Evolutionary conservation across 1,284 basidiomycete genomes (phyloP), one percentile per base, ranked within the genome.

Genomic region (Fomitopsis schrenkii): DNA sequence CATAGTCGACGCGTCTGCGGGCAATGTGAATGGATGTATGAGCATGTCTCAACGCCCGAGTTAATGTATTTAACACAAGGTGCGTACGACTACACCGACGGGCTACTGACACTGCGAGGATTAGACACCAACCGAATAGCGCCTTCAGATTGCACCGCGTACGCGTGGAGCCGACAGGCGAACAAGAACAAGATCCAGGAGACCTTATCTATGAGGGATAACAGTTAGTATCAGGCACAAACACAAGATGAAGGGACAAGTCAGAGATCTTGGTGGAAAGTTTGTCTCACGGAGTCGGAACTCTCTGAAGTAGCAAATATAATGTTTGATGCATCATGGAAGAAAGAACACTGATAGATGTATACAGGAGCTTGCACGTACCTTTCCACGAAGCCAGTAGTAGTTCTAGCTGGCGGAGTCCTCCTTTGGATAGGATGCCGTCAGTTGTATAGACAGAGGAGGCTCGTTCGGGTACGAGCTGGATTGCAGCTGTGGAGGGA

Each of bases 251-350:
- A 4, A 36, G 33, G 22, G 60, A 46, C 55, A 35, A 44, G 36
- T 88, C 83, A 89, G 87, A 83, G 85, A 87, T 86, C 83, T 87
- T 90, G 88, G 88, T 91, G 87, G 83, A 81, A 72, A 79, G 73
- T 74, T 79, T 71, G 81, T 90, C 86, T 90, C 89, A 90, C 85
- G 68, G 87, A 82, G 80, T 70, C 30, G 19, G 69, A 64, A 68
- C 81, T 83, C 87, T 90, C 88, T 88, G 86, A 88, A 92, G 89
- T 91, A 91, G 88, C 88, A 91, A 91, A 91, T 87, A 90, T 85
- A 40, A 77, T 74, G 57, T 57, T 22, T 58, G 59, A 80, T 77
- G 68, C 81, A 83, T 82, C 82, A 83, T 75, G 57, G 41, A 36
- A 40, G 33, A 53, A 15, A 8, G 52, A 6, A 2, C n/a, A 14